A percentile compares a stretch with the other conserved stretches of the same genome.
phyloP scores from a whole-genome alignment of 1,284 basidiomycete genomes.

The Ganoderma sinense region DNA sequence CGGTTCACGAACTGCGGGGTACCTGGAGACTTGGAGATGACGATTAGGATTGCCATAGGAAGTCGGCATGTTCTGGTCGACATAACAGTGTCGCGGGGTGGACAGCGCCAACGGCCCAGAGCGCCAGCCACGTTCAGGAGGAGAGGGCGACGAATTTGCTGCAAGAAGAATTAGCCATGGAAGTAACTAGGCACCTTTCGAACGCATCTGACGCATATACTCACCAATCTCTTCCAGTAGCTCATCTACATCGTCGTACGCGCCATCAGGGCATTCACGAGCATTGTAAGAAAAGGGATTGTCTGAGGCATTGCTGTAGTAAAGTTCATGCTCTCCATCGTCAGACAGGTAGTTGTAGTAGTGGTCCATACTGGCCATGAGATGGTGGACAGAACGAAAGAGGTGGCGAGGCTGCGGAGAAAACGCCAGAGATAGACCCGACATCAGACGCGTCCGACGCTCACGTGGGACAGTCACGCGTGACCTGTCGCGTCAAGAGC shows the following conservation, averaged over 20 bases:
- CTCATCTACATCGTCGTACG: constrained; percentile 24
- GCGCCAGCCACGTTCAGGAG: constrained; percentile 34
- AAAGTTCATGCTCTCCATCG: neutral
- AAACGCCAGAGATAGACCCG: neutral
- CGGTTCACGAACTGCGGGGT: neutral
- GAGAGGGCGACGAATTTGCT: constrained; percentile 53
- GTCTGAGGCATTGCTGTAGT: neutral
- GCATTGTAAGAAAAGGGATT: neutral
- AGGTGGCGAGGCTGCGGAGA: neutral
- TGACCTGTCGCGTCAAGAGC: constrained; percentile 32
- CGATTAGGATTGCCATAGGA: neutral
- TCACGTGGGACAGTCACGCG: constrained; percentile 31
- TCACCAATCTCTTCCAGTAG: constrained; percentile 49
- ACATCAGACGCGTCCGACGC: constrained; percentile 19
- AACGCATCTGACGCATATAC: constrained; percentile 52
- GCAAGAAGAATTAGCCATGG: neutral
- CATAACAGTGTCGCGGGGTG: neutral
- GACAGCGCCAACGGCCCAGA: neutral
- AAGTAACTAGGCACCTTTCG: neutral
- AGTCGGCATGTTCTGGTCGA: neutral
- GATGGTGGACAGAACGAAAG: neutral
- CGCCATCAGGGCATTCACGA: neutral
- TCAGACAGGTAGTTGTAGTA: neutral
- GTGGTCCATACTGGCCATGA: neutral
- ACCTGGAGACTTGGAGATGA: neutral